These are phyloP conservation scores for Parasitella parasitica DNA, from an alignment of 371 early-diverging fungal species.

Conservation along the genomic window DNA sequence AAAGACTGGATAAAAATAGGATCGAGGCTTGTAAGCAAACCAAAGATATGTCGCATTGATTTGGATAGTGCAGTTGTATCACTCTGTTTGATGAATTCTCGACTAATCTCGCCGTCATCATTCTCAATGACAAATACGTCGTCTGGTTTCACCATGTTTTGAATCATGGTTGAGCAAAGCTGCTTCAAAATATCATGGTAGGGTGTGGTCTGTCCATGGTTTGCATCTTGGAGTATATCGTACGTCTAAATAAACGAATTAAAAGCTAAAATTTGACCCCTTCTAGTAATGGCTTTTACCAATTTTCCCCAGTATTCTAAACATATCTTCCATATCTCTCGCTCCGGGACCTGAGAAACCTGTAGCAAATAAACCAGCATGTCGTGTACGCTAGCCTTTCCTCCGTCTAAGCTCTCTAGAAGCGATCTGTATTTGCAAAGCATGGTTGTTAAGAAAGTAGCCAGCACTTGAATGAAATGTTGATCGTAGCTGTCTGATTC, in stretches of 20 bases:
- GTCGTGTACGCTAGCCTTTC: constrained; percentile 61
- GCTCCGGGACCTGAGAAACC: constrained; percentile 87
- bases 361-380: constrained; percentile 84
- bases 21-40: constrained; percentile 92
- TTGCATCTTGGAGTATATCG: constrained; percentile 14
- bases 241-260: background rate
- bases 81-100: constrained; percentile 96
- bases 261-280: background rate
- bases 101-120: constrained; percentile 98
- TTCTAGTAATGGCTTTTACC: constrained; percentile 21
- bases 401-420: constrained; percentile 55
- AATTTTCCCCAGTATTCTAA: constrained; percentile 94
- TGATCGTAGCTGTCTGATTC: constrained; percentile 9
- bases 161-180: constrained; percentile 87
- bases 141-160: constrained; percentile 95
- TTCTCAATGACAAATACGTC: constrained; percentile 97
- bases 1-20: constrained; percentile 55
- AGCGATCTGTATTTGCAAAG: constrained; percentile 71
- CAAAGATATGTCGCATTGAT: constrained; percentile 94
- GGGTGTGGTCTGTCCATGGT: constrained; percentile 18
- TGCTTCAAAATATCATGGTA: constrained; percentile 80
- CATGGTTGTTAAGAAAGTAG: constrained; percentile 77
- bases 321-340: constrained; percentile 96
- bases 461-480: constrained; percentile 30
- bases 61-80: constrained; percentile 97